Evolutionary conservation across 768 basidiomycete genomes (phyloP), one percentile per base, ranked within the genome.

Genomic region (Lactifluus rugatus): DNA sequence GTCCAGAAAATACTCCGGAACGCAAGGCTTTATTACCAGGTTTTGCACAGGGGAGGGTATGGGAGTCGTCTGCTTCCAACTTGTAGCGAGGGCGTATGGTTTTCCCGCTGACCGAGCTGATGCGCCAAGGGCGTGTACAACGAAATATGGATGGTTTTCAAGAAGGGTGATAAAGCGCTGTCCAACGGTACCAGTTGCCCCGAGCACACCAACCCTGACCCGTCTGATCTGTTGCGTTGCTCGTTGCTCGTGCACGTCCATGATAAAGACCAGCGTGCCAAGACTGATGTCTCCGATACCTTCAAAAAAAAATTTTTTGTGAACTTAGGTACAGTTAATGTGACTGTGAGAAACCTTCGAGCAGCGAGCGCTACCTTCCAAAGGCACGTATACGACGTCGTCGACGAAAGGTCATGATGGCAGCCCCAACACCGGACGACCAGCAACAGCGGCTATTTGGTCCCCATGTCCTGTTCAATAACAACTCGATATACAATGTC

Each of bases 151-250:
- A 69, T 99, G 96, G 7, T 74, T 69, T 4, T 90, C 77, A 48
- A 99, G 85, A 48, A 97, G 83, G 50, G 83, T 78, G 71, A 98
- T 88, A 71, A 98, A 99, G 41, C 93, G 82, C 72, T 98, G 95
- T 23, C 95, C 94, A 49, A 97, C 95, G 48, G 92, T 96, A 57
- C 95, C 92, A 0, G 91, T 94, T 1, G 92, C 91, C 32, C 91
- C 91, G 9, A 93, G 76, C 48, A 94, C 75, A 59, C 89, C 91
- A 58, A 94, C 88, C 45, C 73, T 75, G 62, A n/a, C n/a, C n/a
- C n/a, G n/a, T n/a, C n/a, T n/a, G n/a, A n/a, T n/a, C n/a, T n/a
- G n/a, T n/a, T n/a, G n/a, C n/a, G n/a, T n/a, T n/a, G n/a, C n/a
- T n/a, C n/a, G n/a, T n/a, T 25, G 42, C 2, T 32, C 17, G 41